A percentile compares a stretch with the other conserved stretches of the same genome.
Evolutionary conservation across 495 filamentous ascomycete species (phyloP).

Genomic region (Daldinia grandis): DNA sequence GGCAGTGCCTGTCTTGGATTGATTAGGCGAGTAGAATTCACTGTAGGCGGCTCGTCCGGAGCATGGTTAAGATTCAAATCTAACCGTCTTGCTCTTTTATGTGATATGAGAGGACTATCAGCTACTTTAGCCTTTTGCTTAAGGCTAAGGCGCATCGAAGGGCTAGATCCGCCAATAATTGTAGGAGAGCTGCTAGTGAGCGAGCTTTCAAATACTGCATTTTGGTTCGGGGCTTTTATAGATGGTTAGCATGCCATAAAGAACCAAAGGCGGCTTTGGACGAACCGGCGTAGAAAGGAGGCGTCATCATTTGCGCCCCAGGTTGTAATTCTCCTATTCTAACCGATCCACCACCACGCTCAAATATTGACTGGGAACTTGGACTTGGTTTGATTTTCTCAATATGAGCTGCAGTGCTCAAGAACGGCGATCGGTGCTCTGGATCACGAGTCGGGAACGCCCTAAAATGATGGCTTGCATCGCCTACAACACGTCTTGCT

Average conservation of each 20-base stretch:
- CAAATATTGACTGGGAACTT: slow-evolving; percentile 10
- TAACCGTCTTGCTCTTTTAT: slow-evolving; percentile 31
- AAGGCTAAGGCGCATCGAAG: slow-evolving; percentile 48
- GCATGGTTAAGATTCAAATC: slow-evolving; percentile 40
- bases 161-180: slow-evolving; percentile 48
- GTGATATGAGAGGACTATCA: slow-evolving; percentile 13
- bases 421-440: slow-evolving; percentile 18
- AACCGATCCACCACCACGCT: slow-evolving; percentile 22
- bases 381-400: slow-evolving; percentile 20
- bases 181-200: slow-evolving; percentile 48
- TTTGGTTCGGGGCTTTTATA: slow-evolving; percentile 33
- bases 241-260: slow-evolving; percentile 17
- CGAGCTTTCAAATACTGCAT: slow-evolving; percentile 22
- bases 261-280: not conserved
- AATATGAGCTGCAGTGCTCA: slow-evolving; percentile 1
- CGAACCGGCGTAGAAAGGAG: slow-evolving; percentile 48
- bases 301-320: slow-evolving; percentile 42
- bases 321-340: slow-evolving; percentile 41
- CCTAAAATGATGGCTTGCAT: slow-evolving; percentile 44
- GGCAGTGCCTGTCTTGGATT: slow-evolving; percentile 73
- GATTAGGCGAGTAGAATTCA: slow-evolving; percentile 75
- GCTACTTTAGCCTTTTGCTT: slow-evolving; percentile 32
- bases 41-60: slow-evolving; percentile 48
- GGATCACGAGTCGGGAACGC: slow-evolving; percentile 9
- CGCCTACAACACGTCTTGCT: slow-evolving; percentile 37